Evolutionary conservation across 2,329 filamentous ascomycete species (phyloP).

Genomic region (Stromatinia cepivora): DNA sequence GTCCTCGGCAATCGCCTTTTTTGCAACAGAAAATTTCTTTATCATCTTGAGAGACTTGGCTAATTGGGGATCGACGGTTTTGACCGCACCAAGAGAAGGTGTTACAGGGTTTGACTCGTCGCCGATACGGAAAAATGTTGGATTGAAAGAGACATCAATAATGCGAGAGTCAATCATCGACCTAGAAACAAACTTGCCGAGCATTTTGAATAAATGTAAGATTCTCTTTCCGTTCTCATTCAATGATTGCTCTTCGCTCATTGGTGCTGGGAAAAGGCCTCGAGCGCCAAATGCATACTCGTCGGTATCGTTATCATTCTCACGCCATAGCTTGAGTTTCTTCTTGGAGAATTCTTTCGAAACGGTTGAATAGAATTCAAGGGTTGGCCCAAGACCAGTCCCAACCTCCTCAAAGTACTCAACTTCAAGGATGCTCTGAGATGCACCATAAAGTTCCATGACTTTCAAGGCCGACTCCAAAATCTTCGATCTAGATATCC

Average conservation of each 20-base stretch:
- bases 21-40: slow-evolving; percentile 81
- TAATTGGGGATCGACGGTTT: slow-evolving; percentile 81
- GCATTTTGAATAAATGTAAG: slow-evolving; percentile 83
- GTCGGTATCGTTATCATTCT: slow-evolving; percentile 72
- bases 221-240: slow-evolving; percentile 84
- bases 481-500: slow-evolving; percentile 91
- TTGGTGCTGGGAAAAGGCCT: slow-evolving; percentile 88
- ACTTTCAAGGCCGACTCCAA: slow-evolving; percentile 96
- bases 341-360: slow-evolving; percentile 97
- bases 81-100: slow-evolving; percentile 85
- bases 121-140: slow-evolving; percentile 94
- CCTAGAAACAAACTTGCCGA: slow-evolving; percentile 95
- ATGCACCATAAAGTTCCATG: slow-evolving; percentile 98
- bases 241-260: slow-evolving; percentile 73
- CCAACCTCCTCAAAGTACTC: slow-evolving; percentile 99
- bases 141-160: slow-evolving; percentile 96
- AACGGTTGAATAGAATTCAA: slow-evolving; percentile 97
- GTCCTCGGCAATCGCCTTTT: slow-evolving; percentile 79
- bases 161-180: slow-evolving; percentile 99
- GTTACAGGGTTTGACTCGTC: slow-evolving; percentile 65
- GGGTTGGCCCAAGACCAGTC: slow-evolving; percentile 88
- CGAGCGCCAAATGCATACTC: slow-evolving; percentile 84
- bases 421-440: slow-evolving; percentile 91
- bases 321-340: slow-evolving; percentile 94
- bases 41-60: slow-evolving; percentile 83